Percentiles rank a stretch among this genome's conserved stretches.
phyloP scores from a whole-genome alignment of 2,329 filamentous ascomycete species.

The Hypoxylon sp. region DNA sequence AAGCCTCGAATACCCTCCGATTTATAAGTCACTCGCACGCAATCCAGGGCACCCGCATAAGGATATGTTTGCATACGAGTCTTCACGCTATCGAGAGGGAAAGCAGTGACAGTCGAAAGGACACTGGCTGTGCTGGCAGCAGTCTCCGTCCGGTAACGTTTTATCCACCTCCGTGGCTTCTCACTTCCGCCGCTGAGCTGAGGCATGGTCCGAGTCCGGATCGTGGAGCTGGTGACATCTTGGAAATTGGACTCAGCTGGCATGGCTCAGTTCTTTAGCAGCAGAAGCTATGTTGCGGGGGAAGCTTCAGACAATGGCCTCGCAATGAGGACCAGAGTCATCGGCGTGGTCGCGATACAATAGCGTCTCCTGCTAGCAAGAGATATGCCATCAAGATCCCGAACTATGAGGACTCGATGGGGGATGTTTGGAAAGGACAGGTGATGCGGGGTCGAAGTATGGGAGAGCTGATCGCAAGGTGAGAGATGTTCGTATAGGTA shows the following conservation, averaged over 20 bases:
- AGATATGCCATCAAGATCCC: conserved; percentile 67
- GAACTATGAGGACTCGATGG: conserved; percentile 48
- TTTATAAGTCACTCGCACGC: conserved; percentile 80
- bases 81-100: conserved; percentile 90
- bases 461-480: conserved; percentile 18
- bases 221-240: conserved; percentile 60
- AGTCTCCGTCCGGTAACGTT: conserved; percentile 84
- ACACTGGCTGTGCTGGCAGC: conserved; percentile 82
- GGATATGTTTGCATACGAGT: conserved; percentile 91
- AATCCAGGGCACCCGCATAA: conserved; percentile 80
- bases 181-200: conserved; percentile 52
- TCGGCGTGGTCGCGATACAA: conserved; percentile 71
- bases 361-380: conserved; percentile 60
- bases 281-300: conserved; percentile 57
- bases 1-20: conserved; percentile 81
- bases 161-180: conserved; percentile 68
- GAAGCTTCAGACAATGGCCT: conserved; percentile 63
- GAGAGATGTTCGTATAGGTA: conserved; percentile 1
- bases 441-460: conserved; percentile 34
- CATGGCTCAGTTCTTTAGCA: conserved; percentile 52
- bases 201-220: conserved; percentile 61
- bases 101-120: conserved; percentile 83
- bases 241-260: conserved; percentile 57
- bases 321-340: conserved; percentile 66
- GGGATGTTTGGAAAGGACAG: conserved; percentile 3